These are phyloP conservation scores for Oryza meridionalis DNA, from an alignment of 176 grass and related monocot species.

Conservation along the genomic window DNA sequence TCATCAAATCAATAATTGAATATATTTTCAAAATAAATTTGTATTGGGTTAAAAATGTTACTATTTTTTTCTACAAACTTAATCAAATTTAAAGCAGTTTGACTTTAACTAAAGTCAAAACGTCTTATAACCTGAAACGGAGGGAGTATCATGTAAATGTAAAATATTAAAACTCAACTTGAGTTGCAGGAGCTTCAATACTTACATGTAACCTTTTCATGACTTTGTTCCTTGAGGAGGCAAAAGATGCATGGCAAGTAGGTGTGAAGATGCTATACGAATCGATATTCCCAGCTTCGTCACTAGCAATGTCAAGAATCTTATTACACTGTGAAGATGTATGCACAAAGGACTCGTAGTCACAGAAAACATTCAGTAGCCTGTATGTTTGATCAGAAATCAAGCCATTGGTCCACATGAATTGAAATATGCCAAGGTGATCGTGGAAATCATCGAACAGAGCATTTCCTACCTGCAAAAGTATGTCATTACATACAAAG, in stretches of 20 bases:
- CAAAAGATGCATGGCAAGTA: slow-evolving; percentile 78
- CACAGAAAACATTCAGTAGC: slow-evolving; percentile 86
- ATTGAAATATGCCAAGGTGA: slow-evolving; percentile 95
- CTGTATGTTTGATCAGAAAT: slow-evolving; percentile 99
- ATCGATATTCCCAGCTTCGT: slow-evolving; percentile 89
- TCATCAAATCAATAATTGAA: too few relatives aligned
- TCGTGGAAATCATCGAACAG: slow-evolving; percentile 97
- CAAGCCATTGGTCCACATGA: slow-evolving; percentile 86
- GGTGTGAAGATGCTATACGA: slow-evolving; percentile 98
- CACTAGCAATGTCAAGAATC: slow-evolving; percentile 80
- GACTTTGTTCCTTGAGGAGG: slow-evolving; percentile 81
- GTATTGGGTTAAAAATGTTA: too few relatives aligned
- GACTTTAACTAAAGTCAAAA: too few relatives aligned
- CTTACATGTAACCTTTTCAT: slow-evolving; percentile 88
- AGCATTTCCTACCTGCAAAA: slow-evolving; percentile 94
- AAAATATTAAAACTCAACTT: slow-evolving; percentile 22
- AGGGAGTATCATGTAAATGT: slow-evolving; percentile 5
- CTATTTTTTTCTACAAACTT: too few relatives aligned
- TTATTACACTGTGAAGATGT: slow-evolving; percentile 70
- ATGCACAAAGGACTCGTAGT: slow-evolving; percentile 86
- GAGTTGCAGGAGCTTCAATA: slow-evolving; percentile 34
- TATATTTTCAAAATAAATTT: too few relatives aligned
- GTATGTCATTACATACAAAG: slow-evolving; percentile 34
- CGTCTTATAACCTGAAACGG: too few relatives aligned
- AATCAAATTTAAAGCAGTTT: too few relatives aligned